Percentiles rank a stretch among this genome's conserved stretches.
Conservation (phyloP, 2,329 filamentous ascomycete genomes). For the Hypoxylon sp. region DNA sequence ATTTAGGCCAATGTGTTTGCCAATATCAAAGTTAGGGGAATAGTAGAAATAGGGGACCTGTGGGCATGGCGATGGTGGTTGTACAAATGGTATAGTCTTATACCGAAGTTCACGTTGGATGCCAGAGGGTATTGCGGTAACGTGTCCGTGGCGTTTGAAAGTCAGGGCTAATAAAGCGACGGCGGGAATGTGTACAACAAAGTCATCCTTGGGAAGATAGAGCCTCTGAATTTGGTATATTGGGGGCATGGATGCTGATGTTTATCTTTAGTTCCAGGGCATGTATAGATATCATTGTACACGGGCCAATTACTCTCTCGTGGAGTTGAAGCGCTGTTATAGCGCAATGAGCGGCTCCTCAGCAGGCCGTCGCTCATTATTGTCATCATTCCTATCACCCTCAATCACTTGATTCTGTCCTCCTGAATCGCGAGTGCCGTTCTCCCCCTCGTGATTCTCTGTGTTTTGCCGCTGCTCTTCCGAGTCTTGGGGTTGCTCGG, state of each 20-base stretch:
- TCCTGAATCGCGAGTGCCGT: conserved; percentile 2
- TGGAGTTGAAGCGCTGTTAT: conserved; percentile 1
- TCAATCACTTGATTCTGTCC: conserved; percentile 4
- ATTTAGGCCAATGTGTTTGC: not conserved
- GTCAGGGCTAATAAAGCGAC: not conserved
- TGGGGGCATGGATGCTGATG: not conserved
- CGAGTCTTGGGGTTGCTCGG: conserved; percentile 35
- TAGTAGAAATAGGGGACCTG: not conserved
- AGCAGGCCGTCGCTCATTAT: conserved; percentile 18
- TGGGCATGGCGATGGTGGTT: not conserved
- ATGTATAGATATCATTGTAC: not conserved
- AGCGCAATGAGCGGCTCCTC: conserved; percentile 34
- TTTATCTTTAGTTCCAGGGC: not conserved
- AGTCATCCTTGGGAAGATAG: not conserved
- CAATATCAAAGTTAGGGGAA: not conserved
- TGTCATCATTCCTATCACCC: conserved; percentile 14
- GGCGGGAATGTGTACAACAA: not conserved
- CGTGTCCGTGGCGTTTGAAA: not conserved
- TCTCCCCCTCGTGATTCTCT: conserved; percentile 5
- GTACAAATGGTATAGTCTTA: not conserved
- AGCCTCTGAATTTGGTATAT: not conserved
- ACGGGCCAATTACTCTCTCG: not conserved
- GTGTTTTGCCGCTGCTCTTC: conserved; percentile 22
- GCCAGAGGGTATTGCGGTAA: not conserved
- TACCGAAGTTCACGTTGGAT: not conserved